Evolutionary conservation across 257 asterid species (phyloP).

Genomic region (Nicotiana knightiana): DNA sequence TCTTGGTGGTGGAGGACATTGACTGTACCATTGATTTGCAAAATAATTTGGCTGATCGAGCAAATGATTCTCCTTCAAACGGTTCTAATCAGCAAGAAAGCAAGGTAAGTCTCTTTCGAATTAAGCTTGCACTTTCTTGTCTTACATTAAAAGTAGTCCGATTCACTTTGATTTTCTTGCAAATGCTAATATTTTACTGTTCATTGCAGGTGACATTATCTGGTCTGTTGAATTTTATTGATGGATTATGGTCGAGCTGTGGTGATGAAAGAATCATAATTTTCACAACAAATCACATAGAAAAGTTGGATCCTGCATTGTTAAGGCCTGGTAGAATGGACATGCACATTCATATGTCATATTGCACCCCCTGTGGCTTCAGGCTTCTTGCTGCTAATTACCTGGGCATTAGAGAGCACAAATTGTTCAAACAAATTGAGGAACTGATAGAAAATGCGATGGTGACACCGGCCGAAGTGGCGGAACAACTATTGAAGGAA

Average conservation of each 20-base stretch:
- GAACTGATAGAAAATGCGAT: conserved; percentile 27
- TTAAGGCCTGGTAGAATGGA: conserved; percentile 76
- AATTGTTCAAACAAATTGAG: conserved; percentile 38
- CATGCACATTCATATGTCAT: conserved; percentile 62
- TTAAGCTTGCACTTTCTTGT: not conserved
- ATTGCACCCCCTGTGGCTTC: conserved; percentile 55
- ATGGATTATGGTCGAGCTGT: conserved; percentile 72
- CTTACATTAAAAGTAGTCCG: not conserved
- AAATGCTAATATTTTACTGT: too few relatives aligned
- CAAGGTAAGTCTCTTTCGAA: conserved; percentile 21
- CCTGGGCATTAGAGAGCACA: conserved; percentile 37
- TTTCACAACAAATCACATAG: conserved; percentile 61
- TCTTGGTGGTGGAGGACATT: conserved; percentile 66
- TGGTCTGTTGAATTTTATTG: conserved; percentile 57
- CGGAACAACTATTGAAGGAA: conserved; percentile 57
- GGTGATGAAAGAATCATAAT: conserved; percentile 65
- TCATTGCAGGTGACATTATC: conserved; percentile 49
- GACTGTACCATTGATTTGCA: conserved; percentile 58
- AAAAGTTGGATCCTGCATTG: conserved; percentile 60
- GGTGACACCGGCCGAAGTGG: conserved; percentile 66
- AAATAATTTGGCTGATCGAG: conserved; percentile 30
- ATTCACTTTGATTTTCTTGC: too few relatives aligned
- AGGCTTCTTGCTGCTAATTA: conserved; percentile 48
- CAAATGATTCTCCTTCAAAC: not conserved
- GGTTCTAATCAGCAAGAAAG: conserved; percentile 14